Evolutionary conservation across 2,329 filamentous ascomycete species (phyloP).

Genomic region (Neonectria faginata): DNA sequence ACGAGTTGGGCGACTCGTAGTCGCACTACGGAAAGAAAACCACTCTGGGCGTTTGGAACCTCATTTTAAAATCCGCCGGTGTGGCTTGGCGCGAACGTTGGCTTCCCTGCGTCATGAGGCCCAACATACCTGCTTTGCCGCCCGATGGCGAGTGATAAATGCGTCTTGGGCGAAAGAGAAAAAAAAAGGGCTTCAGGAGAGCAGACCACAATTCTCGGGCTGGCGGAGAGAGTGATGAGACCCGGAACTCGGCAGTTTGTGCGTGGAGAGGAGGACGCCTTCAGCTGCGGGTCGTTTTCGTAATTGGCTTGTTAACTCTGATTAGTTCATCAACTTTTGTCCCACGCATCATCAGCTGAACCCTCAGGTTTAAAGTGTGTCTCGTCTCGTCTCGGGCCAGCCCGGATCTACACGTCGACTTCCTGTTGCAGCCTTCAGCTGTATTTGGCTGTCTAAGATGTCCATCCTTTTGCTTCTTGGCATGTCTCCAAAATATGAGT

Average conservation of each 20-base stretch:
- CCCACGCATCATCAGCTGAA: background rate
- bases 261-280: background rate
- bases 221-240: background rate
- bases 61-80: constrained; percentile 7
- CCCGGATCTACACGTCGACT: background rate
- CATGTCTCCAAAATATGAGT: background rate
- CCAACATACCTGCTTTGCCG: background rate
- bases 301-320: no score
- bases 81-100: constrained; percentile 1
- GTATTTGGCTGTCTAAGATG: background rate
- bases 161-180: background rate
- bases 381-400: background rate
- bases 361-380: background rate
- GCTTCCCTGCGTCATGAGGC: background rate
- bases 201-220: background rate
- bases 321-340: no score
- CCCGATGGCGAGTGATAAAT: background rate
- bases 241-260: constrained; percentile 1
- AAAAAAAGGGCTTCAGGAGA: background rate
- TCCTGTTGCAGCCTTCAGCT: background rate
- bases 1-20: no score
- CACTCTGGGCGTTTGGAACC: background rate
- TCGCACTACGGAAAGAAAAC: background rate
- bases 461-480: background rate
- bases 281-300: background rate